Percentiles rank a stretch among this genome's conserved stretches.
These are phyloP conservation scores for Acacia pycnantha DNA, from an alignment of 331 rosid species.

Conservation along the genomic window DNA sequence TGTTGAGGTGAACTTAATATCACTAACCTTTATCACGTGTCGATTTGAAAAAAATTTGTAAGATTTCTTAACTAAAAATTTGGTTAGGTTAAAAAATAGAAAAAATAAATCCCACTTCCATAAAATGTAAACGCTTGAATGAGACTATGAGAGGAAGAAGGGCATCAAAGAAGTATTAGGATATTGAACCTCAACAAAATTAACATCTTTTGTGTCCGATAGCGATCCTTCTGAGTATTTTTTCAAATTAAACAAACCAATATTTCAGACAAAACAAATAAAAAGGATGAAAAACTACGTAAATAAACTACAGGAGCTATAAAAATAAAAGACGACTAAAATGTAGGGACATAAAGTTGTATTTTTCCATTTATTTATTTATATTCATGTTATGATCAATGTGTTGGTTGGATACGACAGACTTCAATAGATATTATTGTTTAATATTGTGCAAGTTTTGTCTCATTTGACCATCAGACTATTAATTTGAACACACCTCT, in stretches of 20 bases:
- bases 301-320: background rate
- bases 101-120: background rate
- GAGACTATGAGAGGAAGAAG: background rate
- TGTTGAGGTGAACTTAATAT: background rate
- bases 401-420: constrained; percentile 24
- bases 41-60: too few species aligned
- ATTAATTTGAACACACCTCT: background rate
- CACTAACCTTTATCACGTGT: background rate
- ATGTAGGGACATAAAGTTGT: background rate
- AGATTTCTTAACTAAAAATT: too few species aligned
- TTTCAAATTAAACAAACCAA: background rate
- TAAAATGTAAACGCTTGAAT: too few species aligned
- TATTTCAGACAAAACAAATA: background rate
- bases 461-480: background rate
- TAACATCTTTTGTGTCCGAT: background rate
- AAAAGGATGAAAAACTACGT: background rate
- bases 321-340: too few species aligned
- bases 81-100: background rate
- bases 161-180: background rate
- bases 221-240: background rate
- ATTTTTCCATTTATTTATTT: background rate
- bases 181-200: background rate
- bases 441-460: background rate
- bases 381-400: background rate
- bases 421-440: constrained; percentile 17